Evolutionary conservation across 2,329 filamentous ascomycete species (phyloP).

Genomic region (Sclerotinia spermophila): DNA sequence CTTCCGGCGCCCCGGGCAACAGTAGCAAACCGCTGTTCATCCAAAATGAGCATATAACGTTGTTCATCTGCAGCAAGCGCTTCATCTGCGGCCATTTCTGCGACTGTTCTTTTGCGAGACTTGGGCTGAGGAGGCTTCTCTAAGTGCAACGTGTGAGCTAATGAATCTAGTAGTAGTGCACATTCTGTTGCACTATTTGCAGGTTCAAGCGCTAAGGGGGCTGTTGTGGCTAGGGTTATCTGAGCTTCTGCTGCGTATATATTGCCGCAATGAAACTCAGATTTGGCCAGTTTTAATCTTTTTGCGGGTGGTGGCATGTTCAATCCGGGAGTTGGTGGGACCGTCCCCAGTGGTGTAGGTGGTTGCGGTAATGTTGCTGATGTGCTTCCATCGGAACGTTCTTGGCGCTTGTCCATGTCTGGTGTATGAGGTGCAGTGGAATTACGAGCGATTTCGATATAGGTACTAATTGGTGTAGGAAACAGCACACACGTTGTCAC

Average conservation of each 20-base stretch:
- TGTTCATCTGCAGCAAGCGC: constrained; percentile 85
- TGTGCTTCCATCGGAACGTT: constrained; percentile 39
- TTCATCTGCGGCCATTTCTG: constrained; percentile 92
- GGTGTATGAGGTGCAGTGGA: constrained; percentile 43
- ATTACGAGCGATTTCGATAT: constrained; percentile 73
- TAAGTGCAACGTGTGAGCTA: constrained; percentile 74
- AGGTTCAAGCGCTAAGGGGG: constrained; percentile 74
- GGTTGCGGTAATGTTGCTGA: constrained; percentile 43
- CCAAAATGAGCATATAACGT: constrained; percentile 86
- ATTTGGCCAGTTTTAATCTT: constrained; percentile 65
- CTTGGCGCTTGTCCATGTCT: constrained; percentile 52
- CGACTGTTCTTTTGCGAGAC: constrained; percentile 86
- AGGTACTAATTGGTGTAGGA: constrained; percentile 72
- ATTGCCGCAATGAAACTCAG: constrained; percentile 72
- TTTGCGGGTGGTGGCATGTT: constrained; percentile 59
- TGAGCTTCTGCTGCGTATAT: constrained; percentile 73
- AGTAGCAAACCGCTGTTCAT: constrained; percentile 70
- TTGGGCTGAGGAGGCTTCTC: constrained; percentile 78
- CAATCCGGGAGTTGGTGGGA: constrained; percentile 58
- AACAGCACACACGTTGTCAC: constrained; percentile 78
- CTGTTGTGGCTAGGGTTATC: constrained; percentile 68
- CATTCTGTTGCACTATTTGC: constrained; percentile 66
- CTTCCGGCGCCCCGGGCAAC: constrained; percentile 54
- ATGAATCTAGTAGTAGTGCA: constrained; percentile 65
- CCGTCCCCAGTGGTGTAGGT: constrained; percentile 62